phyloP scores from a whole-genome alignment of 306 rosid genomes.

The Trifolium repens region DNA sequence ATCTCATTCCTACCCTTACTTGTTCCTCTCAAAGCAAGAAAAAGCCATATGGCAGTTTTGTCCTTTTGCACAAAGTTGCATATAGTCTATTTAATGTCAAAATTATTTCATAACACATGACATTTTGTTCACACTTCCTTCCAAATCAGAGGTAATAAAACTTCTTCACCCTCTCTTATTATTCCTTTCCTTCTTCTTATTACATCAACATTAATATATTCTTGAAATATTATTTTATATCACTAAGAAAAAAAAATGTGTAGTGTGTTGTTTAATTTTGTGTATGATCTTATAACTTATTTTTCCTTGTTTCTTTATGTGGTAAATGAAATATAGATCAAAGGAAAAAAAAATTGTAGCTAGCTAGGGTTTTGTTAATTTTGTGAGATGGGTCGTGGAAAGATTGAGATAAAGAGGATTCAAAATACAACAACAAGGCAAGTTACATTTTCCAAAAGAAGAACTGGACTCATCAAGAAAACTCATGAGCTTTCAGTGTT shows the following conservation, averaged over 20 bases:
- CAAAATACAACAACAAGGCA: constrained; percentile 71
- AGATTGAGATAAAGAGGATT: constrained; percentile 65
- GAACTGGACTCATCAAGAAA: constrained; percentile 66
- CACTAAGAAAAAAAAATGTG: too few species aligned
- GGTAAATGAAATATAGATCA: background rate
- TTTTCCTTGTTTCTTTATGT: too few species aligned
- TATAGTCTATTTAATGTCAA: background rate
- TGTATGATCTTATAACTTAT: too few species aligned
- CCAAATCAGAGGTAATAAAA: background rate
- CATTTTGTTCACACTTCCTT: background rate
- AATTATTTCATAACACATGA: background rate
- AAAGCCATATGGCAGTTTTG: constrained; percentile 29
- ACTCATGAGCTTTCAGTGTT: constrained; percentile 79
- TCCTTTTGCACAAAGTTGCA: constrained; percentile 7
- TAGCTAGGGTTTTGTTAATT: constrained; percentile 19
- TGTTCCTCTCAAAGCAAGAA: background rate
- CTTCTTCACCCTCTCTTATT: background rate
- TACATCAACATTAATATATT: background rate
- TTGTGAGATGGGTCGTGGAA: constrained; percentile 65
- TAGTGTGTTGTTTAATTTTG: background rate
- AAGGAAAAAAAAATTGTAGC: background rate
- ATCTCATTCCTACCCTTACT: constrained; percentile 9
- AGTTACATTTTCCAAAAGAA: constrained; percentile 67
- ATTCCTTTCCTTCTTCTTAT: background rate
- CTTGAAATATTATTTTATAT: too few species aligned